Conservation (phyloP, 805 yeast species). For the Saturnispora gosingensis region DNA sequence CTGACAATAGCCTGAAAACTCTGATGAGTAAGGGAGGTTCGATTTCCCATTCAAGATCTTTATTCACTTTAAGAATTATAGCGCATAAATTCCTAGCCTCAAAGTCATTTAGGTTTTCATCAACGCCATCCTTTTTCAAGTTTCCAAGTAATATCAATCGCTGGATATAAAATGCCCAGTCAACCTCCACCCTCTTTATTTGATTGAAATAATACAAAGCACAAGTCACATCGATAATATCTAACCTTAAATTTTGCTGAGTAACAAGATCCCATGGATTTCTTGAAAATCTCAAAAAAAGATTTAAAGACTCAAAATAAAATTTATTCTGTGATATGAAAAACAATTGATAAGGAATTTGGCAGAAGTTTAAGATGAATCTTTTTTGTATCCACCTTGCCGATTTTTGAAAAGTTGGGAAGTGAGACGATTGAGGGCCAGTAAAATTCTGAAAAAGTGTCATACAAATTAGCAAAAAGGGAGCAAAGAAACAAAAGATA, state of each 20-base stretch:
- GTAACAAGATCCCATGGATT: constrained; percentile 24
- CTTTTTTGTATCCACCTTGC: constrained; percentile 11
- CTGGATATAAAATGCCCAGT: constrained; percentile 26
- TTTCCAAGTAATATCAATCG: constrained; percentile 9
- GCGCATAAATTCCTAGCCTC: constrained; percentile 15
- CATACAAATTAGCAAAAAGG: constrained; percentile 18
- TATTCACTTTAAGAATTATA: constrained; percentile 16
- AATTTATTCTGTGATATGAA: constrained; percentile 7
- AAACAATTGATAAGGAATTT: constrained; percentile 14
- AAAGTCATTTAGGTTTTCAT: background rate
- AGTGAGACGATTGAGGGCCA: constrained; percentile 5
- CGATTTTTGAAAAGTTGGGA: constrained; percentile 7
- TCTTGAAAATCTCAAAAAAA: constrained; percentile 15
- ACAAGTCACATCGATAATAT: constrained; percentile 14
- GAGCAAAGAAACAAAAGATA: constrained; percentile 13
- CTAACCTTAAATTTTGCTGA: constrained; percentile 9
- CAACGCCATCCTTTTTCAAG: background rate
- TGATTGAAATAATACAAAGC: constrained; percentile 23
- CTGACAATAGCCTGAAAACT: constrained; percentile 21
- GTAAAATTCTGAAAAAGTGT: constrained; percentile 14
- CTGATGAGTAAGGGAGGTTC: constrained; percentile 25
- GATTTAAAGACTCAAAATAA: constrained; percentile 18
- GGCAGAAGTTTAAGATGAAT: constrained; percentile 15
- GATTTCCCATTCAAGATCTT: constrained; percentile 22
- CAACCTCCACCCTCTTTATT: constrained; percentile 16